Conservation (phyloP, 2,329 filamentous ascomycete species). For the Neurospora sp. region DNA sequence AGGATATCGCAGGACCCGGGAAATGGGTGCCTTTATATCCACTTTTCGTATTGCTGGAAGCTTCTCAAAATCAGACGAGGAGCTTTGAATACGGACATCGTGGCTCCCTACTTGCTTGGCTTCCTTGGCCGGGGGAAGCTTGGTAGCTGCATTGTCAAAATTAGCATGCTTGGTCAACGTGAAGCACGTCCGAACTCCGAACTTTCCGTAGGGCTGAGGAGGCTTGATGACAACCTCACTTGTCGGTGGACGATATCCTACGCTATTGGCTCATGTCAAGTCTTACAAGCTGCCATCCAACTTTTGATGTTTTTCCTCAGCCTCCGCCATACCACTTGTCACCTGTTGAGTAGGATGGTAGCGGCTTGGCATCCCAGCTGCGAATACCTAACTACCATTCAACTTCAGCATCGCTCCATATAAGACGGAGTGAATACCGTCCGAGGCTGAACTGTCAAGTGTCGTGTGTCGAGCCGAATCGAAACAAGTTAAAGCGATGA, state of each 20-base stretch:
- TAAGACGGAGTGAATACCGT: not conserved
- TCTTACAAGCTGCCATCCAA: not conserved
- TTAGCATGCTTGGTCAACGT: not conserved
- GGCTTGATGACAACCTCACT: not conserved
- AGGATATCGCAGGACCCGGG: not conserved
- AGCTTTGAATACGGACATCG: not conserved
- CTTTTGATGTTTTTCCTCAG: not conserved
- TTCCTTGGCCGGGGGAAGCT: not conserved
- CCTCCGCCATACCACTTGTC: not conserved
- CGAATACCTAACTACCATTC: not conserved
- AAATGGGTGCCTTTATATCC: not conserved
- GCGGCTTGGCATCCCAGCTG: not conserved
- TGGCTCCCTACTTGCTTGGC: not conserved
- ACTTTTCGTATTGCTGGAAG: not conserved
- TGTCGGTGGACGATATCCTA: not conserved
- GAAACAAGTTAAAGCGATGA: not conserved
- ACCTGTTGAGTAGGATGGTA: not conserved
- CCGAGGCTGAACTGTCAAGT: not conserved
- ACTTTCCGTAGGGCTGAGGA: not conserved
- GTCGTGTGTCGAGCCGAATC: not conserved
- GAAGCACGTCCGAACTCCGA: not conserved
- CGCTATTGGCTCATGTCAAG: not conserved
- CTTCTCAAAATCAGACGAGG: not conserved
- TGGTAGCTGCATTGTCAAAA: not conserved
- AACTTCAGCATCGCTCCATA: not conserved